These are phyloP conservation scores for Cyathus pygmaeus DNA, from an alignment of 1,284 basidiomycete genomes.

Conservation along the genomic window DNA sequence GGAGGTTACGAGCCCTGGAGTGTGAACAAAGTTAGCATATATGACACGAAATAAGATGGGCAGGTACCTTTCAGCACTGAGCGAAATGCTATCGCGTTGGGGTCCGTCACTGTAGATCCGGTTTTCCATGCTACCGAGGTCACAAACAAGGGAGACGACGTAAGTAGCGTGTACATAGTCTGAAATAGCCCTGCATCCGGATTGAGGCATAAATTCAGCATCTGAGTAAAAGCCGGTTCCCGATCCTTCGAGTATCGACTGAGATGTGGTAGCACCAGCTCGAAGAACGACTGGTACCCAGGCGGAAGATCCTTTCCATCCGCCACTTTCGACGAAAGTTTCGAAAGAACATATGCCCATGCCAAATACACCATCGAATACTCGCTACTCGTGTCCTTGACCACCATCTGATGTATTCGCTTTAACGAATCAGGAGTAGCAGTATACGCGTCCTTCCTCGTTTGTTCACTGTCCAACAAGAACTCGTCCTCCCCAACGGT, in stretches of 20 bases:
- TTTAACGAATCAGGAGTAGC: constrained; percentile 65
- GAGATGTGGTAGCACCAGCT: constrained; percentile 57
- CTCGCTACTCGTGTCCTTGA: constrained; percentile 63
- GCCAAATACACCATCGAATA: constrained; percentile 77
- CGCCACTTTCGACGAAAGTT: constrained; percentile 56
- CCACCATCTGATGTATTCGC: constrained; percentile 73
- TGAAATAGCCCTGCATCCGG: constrained; percentile 68
- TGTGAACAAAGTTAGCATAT: no score
- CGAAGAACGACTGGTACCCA: constrained; percentile 66
- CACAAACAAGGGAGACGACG: constrained; percentile 78
- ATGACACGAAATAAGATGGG: no score
- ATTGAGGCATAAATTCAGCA: constrained; percentile 64
- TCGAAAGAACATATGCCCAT: constrained; percentile 82
- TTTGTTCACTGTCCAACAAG: constrained; percentile 60
- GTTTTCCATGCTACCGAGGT: constrained; percentile 73
- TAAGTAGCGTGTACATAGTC: constrained; percentile 65
- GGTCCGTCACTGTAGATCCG: constrained; percentile 76
- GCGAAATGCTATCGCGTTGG: constrained; percentile 84
- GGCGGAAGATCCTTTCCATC: constrained; percentile 61
- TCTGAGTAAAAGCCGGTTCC: constrained; percentile 61
- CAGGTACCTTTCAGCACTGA: constrained; percentile 82
- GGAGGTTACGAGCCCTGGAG: constrained; percentile 73
- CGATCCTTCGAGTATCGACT: constrained; percentile 63
- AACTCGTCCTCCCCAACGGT: constrained; percentile 65
- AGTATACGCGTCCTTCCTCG: constrained; percentile 62